A percentile compares a stretch with the other conserved stretches of the same genome.
Evolutionary conservation across 2,329 filamentous ascomycete species (phyloP).

Genomic region (Verticillium alfalfae): DNA sequence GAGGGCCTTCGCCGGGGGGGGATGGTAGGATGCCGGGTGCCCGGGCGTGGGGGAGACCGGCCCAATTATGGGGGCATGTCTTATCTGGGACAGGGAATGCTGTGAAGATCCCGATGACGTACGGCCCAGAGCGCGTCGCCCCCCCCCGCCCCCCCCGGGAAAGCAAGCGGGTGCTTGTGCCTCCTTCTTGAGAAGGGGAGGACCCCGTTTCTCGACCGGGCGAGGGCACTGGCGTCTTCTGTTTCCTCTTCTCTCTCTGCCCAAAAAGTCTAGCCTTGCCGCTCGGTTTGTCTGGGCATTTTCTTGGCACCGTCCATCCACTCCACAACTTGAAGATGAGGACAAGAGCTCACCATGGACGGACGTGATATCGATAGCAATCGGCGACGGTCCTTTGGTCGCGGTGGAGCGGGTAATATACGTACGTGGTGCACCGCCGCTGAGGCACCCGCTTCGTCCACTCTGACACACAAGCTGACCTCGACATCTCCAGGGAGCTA

Average conservation of each 20-base stretch:
- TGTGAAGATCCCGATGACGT: background rate
- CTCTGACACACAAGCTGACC: background rate
- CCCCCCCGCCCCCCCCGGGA: too few relatives aligned
- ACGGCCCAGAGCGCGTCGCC: background rate
- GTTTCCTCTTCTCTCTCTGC: background rate
- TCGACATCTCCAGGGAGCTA: background rate
- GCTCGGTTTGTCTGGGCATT: background rate
- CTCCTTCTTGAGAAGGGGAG: background rate
- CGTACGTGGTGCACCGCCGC: background rate
- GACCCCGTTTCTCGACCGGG: background rate
- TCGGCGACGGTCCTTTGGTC: slow-evolving; percentile 1
- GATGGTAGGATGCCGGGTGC: background rate
- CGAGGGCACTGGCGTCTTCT: background rate
- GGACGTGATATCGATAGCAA: slow-evolving; percentile 2
- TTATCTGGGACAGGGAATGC: background rate
- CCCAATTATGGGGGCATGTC: background rate
- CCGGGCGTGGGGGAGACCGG: background rate
- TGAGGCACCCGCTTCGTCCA: background rate
- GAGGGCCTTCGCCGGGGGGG: background rate
- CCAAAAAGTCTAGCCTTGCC: background rate
- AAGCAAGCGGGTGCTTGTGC: background rate
- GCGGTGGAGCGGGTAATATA: slow-evolving; percentile 5
- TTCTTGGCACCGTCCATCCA: background rate
- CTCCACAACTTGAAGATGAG: background rate
- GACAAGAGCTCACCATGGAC: background rate